Evolutionary conservation across 2,329 filamentous ascomycete species (phyloP), one percentile per base, ranked within the genome.

Genomic region (Claviceps paspali): DNA sequence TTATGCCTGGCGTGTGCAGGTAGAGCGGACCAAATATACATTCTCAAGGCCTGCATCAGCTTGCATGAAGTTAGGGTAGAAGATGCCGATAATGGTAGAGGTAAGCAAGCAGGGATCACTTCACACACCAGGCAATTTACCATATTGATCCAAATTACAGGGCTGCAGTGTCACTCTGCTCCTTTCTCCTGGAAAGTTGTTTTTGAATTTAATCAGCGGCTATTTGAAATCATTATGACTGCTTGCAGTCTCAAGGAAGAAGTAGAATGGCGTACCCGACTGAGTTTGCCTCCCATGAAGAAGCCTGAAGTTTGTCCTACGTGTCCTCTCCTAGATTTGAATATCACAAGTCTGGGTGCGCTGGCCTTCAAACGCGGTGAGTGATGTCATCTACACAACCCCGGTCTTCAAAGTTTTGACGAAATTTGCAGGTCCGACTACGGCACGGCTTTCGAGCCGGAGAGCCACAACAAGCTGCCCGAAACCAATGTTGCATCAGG

Each of bases 171-270:
- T 50, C 79, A 91, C 44, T 83, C 82, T 3, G 82, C 83, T 1
- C 77, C 82, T 0, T 83, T 83, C 54, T 91, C 86, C 1, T 96
- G 87, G 88, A 98, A 96, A 54, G 51, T 95, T 9, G 68, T 84
- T 3, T 95, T 96, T 50, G 79, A 91, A 52, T 73, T 74, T 45
- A 69, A 80, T 39, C 73, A 81, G 45, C 76, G 82, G 41, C 64
- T 88, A 37, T 88, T 83, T 52, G 88, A 96, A 56, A 60, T 94
- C 12, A 76, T 95, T 29, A 68, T 94, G 60, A 92, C 82, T 45
- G 88, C 86, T 26, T 94, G 86, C 49, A 88, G 81, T 1, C 65
- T 75, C 1, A 74, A 70, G 29, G 88, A 98, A 53, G 84, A 91
- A 49, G 63, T 71, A 32, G 75, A 79, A 48, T 98, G 91, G 88